Evolutionary conservation across 2,329 filamentous ascomycete genomes (phyloP).

Genomic region (Fusarium concolor): DNA sequence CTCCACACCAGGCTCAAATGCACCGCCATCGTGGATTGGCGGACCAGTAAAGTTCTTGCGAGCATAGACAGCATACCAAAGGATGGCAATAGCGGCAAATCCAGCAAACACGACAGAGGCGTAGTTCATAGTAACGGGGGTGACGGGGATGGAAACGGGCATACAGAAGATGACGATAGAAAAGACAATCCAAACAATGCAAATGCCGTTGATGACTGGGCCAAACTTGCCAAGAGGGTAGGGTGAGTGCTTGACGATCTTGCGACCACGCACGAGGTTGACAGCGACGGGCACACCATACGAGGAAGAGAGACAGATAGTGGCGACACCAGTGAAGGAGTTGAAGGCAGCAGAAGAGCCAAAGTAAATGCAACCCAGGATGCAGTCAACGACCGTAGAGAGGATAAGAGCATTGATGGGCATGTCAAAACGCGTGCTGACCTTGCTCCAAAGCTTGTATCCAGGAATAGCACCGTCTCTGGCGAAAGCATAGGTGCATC

Average conservation of each 20-base stretch:
- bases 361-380: constrained; percentile 83
- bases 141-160: constrained; percentile 71
- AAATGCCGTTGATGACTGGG: constrained; percentile 73
- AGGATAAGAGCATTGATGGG: constrained; percentile 77
- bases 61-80: constrained; percentile 73
- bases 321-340: constrained; percentile 83
- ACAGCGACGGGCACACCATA: constrained; percentile 83
- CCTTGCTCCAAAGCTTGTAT: constrained; percentile 72
- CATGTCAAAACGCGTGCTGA: constrained; percentile 74
- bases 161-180: constrained; percentile 81
- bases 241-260: constrained; percentile 71
- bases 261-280: constrained; percentile 73
- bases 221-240: constrained; percentile 79
- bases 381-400: constrained; percentile 74
- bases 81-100: constrained; percentile 68
- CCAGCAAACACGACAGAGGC: constrained; percentile 74
- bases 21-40: constrained; percentile 23
- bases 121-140: constrained; percentile 71
- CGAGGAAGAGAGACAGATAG: constrained; percentile 80
- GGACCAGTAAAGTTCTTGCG: constrained; percentile 74
- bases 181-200: constrained; percentile 77
- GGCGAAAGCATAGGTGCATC: constrained; percentile 82
- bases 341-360: constrained; percentile 82
- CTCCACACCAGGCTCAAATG: constrained; percentile 34
- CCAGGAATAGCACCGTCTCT: constrained; percentile 80